A percentile compares a stretch with the other conserved stretches of the same genome.
Evolutionary conservation across 2,329 filamentous ascomycete species (phyloP).

Genomic region (Aspergillus brunneoviolaceus): DNA sequence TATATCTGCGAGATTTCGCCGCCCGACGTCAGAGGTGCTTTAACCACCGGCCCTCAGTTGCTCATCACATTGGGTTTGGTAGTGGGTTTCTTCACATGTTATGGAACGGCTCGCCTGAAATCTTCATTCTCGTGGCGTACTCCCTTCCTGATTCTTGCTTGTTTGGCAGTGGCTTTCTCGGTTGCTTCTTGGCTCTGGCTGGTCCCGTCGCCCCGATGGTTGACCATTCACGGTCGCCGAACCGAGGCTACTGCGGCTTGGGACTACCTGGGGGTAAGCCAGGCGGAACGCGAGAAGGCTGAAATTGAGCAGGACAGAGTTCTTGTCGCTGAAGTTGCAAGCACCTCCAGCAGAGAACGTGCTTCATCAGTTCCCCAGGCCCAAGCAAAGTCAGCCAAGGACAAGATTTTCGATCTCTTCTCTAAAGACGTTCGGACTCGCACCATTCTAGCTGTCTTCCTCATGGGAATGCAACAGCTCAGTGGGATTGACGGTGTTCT

Average conservation of each 20-base stretch:
- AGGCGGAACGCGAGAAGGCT: slow-evolving; percentile 50
- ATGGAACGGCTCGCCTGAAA: slow-evolving; percentile 51
- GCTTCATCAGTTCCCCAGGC: background rate
- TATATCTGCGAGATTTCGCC: slow-evolving; percentile 63
- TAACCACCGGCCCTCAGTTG: slow-evolving; percentile 56
- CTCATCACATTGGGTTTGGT: slow-evolving; percentile 53
- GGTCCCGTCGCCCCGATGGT: slow-evolving; percentile 60
- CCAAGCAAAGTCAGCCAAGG: slow-evolving; percentile 12
- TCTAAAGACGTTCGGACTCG: slow-evolving; percentile 46
- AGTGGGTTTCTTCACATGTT: slow-evolving; percentile 61
- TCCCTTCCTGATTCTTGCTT: slow-evolving; percentile 54
- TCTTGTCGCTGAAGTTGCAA: slow-evolving; percentile 2
- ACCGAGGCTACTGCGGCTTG: slow-evolving; percentile 48
- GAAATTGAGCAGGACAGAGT: slow-evolving; percentile 35
- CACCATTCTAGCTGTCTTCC: slow-evolving; percentile 55
- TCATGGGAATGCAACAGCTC: slow-evolving; percentile 61
- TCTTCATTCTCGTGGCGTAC: slow-evolving; percentile 57
- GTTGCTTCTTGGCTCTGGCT: slow-evolving; percentile 43
- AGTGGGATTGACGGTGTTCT: slow-evolving; percentile 63
- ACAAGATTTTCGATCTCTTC: slow-evolving; percentile 35
- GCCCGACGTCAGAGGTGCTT: slow-evolving; percentile 47
- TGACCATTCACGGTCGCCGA: slow-evolving; percentile 49
- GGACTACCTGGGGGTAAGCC: slow-evolving; percentile 45
- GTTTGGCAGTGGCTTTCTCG: slow-evolving; percentile 43
- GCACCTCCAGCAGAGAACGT: slow-evolving; percentile 1